Conservation (phyloP, 2,329 filamentous ascomycete genomes). For the Emmonsiellopsis sp. region DNA sequence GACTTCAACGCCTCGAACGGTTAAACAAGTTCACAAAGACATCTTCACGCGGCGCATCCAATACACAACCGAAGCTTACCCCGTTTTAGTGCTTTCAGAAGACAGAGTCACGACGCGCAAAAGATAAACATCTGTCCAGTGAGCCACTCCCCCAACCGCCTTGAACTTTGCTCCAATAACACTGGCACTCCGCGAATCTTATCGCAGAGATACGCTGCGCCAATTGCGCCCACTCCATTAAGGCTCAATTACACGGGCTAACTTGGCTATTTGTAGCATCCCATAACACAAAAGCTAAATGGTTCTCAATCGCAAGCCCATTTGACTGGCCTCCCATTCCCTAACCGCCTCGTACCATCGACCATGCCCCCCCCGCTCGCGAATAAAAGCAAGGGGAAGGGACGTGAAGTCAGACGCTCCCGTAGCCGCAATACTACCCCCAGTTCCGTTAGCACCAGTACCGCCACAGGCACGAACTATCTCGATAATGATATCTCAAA, state of each 20-base stretch:
- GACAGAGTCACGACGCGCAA: too few relatives aligned
- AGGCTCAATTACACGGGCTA: too few relatives aligned
- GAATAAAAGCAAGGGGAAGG: conserved; percentile 44
- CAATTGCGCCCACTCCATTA: too few relatives aligned
- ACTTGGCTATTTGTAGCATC: not conserved
- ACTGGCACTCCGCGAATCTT: too few relatives aligned
- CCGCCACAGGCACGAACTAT: conserved; percentile 36
- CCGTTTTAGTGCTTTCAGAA: too few relatives aligned
- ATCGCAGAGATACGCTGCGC: too few relatives aligned
- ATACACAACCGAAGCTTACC: not conserved
- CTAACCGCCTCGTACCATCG: not conserved
- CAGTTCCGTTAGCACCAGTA: conserved; percentile 43
- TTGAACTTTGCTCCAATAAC: too few relatives aligned
- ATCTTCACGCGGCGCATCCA: not conserved
- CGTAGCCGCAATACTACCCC: conserved; percentile 57
- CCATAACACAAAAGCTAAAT: not conserved
- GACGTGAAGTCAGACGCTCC: conserved; percentile 43
- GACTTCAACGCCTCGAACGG: not conserved
- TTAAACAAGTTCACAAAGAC: not conserved
- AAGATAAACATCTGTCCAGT: too few relatives aligned
- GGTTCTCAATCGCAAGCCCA: not conserved
- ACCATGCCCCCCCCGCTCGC: conserved; percentile 33
- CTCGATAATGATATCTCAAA: conserved; percentile 44
- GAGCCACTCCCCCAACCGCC: too few relatives aligned
- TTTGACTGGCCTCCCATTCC: not conserved